Evolutionary conservation across 2,329 filamentous ascomycete species (phyloP).

Genomic region (Fusarium beomiforme): DNA sequence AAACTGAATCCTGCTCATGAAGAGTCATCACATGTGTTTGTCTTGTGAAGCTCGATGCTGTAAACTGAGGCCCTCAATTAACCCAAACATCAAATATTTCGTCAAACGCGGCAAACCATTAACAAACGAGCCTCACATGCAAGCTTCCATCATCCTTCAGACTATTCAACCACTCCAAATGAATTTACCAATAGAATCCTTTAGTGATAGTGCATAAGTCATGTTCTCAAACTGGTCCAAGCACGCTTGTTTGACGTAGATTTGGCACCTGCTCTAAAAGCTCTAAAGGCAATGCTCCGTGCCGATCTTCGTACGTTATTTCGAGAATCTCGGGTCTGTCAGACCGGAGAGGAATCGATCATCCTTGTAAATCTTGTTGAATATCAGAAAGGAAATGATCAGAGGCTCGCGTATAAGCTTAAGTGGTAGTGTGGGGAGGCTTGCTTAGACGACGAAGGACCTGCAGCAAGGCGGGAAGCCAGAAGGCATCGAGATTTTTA

Average conservation of each 20-base stretch:
- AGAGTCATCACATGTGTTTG: neutral
- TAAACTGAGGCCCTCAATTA: neutral
- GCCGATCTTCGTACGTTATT: neutral
- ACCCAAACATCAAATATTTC: neutral
- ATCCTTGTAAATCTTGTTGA: neutral
- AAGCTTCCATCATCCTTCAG: neutral
- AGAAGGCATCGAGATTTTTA: neutral
- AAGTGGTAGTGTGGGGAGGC: slow-evolving; percentile 6
- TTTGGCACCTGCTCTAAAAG: slow-evolving; percentile 5
- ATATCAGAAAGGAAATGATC: slow-evolving; percentile 23
- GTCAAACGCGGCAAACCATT: slow-evolving; percentile 1
- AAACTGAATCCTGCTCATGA: no score
- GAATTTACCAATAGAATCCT: neutral
- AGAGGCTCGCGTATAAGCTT: slow-evolving; percentile 16
- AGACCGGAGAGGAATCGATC: slow-evolving; percentile 2
- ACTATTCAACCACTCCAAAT: neutral
- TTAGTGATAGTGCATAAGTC: neutral
- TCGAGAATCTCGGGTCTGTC: neutral
- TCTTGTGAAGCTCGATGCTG: neutral
- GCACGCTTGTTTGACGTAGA: slow-evolving; percentile 19
- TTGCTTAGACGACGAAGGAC: neutral
- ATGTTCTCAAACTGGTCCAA: slow-evolving; percentile 25
- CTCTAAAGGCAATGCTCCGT: neutral
- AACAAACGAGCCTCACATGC: slow-evolving; percentile 9
- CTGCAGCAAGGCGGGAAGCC: neutral